Base-by-base conservation (phyloP, 2,329 filamentous ascomycete species). In the Nigrospora osmanthi region DNA sequence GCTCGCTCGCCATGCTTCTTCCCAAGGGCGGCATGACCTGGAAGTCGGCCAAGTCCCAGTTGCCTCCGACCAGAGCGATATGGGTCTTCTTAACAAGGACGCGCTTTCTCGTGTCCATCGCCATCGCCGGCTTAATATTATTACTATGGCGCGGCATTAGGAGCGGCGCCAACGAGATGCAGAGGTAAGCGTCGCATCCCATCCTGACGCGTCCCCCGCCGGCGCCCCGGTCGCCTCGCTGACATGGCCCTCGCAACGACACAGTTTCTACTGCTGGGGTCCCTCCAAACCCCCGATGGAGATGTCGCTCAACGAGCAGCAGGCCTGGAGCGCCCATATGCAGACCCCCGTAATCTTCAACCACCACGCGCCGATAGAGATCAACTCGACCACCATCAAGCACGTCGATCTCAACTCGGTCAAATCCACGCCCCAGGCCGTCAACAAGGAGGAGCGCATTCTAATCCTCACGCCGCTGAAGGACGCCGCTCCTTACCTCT, bases 291-390 rank as follows among this genome's bases (percentile, higher is more conserved):
- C 93, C n/a, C 93, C 93, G 43, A 94, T 95, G 82, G 82, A 93
- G 52, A 95, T 98, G 89, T 81, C 86, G 36, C 72, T 85, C 45
- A 96, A 96, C 63, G 93, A 98, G 63, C 85, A 91, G 65, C 83
- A 83, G 50, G 78, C 88, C 52, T 98, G 93, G 93, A 85, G 87
- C 54, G 82, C 81, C 47, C 90, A 95, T 61, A 73, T 93, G 51
- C 83, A 90, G 57, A 97, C 93, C 4, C 93, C 93, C 41, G 89
- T 98, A 55, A 80, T 95, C 53, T 96, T 95, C 75, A 98, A 98
- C 71, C 87, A 91, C 67, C 93, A 97, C 67, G 83, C 85, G 51
- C 85, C 93, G 33, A 75, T 96, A 58, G 81, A 87, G 62, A 74
- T 97, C 69, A 93, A 95, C 65, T 81, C 83, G 48, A 80, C 78